These are phyloP conservation scores for Wickerhamiella dianesei DNA, from an alignment of 805 yeast genomes.

Conservation along the genomic window DNA sequence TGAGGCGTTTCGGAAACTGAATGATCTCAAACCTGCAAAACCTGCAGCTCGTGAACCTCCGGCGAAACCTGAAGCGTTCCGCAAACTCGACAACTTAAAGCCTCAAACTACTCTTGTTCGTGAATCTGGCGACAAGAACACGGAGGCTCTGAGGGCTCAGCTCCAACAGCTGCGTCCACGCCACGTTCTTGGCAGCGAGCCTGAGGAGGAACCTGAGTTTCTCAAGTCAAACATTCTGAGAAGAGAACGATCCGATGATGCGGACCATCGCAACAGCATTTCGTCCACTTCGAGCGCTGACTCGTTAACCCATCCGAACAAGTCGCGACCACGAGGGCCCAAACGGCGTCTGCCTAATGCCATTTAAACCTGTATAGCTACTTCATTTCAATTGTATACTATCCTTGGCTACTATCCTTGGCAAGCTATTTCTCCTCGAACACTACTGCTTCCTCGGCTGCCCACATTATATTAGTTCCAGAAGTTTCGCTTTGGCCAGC, in stretches of 20 bases:
- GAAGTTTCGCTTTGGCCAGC: background rate
- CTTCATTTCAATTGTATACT: no score
- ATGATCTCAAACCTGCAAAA: slow-evolving; percentile 11
- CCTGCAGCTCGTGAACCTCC: slow-evolving; percentile 1
- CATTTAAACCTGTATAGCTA: background rate
- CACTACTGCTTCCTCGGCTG: background rate
- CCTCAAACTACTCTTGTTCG: slow-evolving; percentile 6
- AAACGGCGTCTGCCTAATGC: slow-evolving; percentile 13
- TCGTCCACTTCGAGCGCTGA: background rate
- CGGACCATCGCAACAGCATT: background rate
- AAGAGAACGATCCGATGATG: background rate
- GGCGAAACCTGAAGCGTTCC: slow-evolving; percentile 4
- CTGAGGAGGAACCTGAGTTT: slow-evolving; percentile 4
- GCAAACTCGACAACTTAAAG: background rate
- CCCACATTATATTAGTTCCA: background rate
- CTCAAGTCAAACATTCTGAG: background rate
- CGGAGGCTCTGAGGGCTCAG: slow-evolving; percentile 12
- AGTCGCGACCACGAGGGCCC: slow-evolving; percentile 16
- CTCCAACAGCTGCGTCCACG: slow-evolving; percentile 13
- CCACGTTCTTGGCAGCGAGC: slow-evolving; percentile 2
- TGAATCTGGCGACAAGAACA: slow-evolving; percentile 10
- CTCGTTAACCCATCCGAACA: slow-evolving; percentile 14
- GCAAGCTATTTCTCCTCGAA: no score
- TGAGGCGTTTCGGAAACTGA: slow-evolving; percentile 10
- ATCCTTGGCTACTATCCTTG: no score